Evolutionary conservation across 2,329 filamentous ascomycete genomes (phyloP).

Genomic region (Arthrobotrys sphaeroides): DNA sequence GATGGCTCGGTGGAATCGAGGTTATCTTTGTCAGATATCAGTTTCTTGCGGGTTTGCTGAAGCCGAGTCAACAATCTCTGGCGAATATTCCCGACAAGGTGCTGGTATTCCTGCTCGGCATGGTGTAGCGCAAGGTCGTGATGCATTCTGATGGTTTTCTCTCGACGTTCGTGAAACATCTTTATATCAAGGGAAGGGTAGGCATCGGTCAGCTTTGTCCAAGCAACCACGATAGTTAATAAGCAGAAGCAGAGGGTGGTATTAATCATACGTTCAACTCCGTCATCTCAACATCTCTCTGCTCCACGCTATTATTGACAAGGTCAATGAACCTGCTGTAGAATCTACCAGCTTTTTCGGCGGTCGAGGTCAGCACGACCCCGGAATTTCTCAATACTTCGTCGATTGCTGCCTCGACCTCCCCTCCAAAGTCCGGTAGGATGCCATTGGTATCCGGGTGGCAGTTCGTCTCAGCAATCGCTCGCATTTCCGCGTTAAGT

Average conservation of each 20-base stretch:
- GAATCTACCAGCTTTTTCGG: conserved; percentile 42
- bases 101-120: conserved; percentile 50
- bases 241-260: neutral
- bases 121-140: conserved; percentile 42
- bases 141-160: conserved; percentile 37
- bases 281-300: conserved; percentile 47
- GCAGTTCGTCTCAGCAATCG: conserved; percentile 50
- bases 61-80: conserved; percentile 39
- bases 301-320: conserved; percentile 44
- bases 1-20: conserved; percentile 43
- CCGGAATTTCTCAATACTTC: conserved; percentile 50
- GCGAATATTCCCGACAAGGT: conserved; percentile 47
- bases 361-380: conserved; percentile 29
- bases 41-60: conserved; percentile 46
- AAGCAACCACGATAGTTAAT: neutral
- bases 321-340: conserved; percentile 48
- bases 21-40: conserved; percentile 52
- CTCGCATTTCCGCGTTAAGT: conserved; percentile 51
- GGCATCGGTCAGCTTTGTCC: neutral
- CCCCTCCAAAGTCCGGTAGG: conserved; percentile 50
- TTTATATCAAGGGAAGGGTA: neutral
- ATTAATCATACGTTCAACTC: conserved; percentile 39
- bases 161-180: conserved; percentile 42
- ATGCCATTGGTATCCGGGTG: conserved; percentile 48
- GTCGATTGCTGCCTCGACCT: conserved; percentile 46